Base-by-base conservation (phyloP, 75 land plant species). In the Azolla pinnata region DNA sequence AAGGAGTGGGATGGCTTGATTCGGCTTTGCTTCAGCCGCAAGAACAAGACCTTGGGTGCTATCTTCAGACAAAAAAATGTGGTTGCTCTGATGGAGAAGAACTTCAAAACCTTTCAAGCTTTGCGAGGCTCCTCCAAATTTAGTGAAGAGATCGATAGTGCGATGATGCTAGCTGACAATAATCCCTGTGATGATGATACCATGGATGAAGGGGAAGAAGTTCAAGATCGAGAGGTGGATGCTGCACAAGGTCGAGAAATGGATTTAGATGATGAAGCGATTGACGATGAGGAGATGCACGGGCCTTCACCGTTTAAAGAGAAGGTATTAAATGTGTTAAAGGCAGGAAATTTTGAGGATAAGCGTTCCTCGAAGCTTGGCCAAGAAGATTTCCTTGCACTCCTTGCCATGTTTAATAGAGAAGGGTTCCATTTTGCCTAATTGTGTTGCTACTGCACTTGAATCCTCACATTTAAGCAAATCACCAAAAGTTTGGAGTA, bases 1-100 rank as follows among this genome's bases (percentile, higher is more conserved):
- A 84, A 85, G 74, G 97, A 92, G 58, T 92, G 97, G 97, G 95
- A 92, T 79, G 97, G 95, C 25, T 62, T 92, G 31, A 34, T 88
- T 4, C 57, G 89, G 10, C 72, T 92, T 4, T 92, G 97, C 73
- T 92, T 92, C 59, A 88, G 63, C 50, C 67, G 95, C 17, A 92
- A 88, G 67, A 92, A 92, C 72, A 84, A 81, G 54, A 92, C 97
- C 0, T 44, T 92, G 38, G 86, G 95, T 24, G 68, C 97, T 2
- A 73, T 88, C 2, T 92, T 92, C 51, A 70, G 72, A 71, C 95
- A 82, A 57, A 92, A 92, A 56, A 61, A 58, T 56, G 89, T 88
- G 3, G 54, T 82, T 17, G 50, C 83, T 0, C 14, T 85, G 50
- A 44, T 92, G 47, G 95, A 92, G 70, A 92, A 78, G 80, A 92